Percentiles rank a stretch among this genome's conserved stretches.
These are phyloP conservation scores for Pugionium dolabratum DNA, from an alignment of 345 rosid genomes.

Conservation along the genomic window DNA sequence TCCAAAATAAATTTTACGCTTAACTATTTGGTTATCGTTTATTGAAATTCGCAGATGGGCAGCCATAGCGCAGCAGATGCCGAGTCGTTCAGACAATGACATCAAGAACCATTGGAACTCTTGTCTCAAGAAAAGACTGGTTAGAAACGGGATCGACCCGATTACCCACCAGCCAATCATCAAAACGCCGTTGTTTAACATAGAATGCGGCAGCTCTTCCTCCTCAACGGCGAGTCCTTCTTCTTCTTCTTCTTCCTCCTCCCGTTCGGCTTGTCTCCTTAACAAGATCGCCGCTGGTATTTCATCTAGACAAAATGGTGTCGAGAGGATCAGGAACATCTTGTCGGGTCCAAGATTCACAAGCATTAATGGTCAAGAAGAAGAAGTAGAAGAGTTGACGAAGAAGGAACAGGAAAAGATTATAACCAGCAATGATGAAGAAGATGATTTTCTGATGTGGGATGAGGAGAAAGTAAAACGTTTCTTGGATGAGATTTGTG, in stretches of 20 bases:
- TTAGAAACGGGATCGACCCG: conserved; percentile 32
- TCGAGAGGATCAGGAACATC: conserved; percentile 30
- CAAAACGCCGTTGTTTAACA: neutral
- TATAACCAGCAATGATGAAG: neutral
- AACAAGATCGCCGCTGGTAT: conserved; percentile 26
- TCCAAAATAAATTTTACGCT: too few species aligned
- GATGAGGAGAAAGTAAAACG: conserved; percentile 12
- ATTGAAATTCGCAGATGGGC: conserved; percentile 30
- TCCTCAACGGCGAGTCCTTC: conserved; percentile 2
- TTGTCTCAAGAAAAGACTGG: conserved; percentile 39
- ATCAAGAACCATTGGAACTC: conserved; percentile 43
- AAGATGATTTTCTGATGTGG: conserved; percentile 23
- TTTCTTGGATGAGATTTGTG: conserved; percentile 25
- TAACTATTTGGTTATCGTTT: neutral
- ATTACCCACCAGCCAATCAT: conserved; percentile 24
- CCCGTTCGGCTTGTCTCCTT: conserved; percentile 20
- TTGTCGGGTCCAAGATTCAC: conserved; percentile 15
- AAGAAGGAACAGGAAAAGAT: conserved; percentile 1
- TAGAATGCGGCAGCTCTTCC: conserved; percentile 9
- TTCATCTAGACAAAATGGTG: conserved; percentile 5
- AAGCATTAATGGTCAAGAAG: neutral
- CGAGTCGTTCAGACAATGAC: conserved; percentile 41
- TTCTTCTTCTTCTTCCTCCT: conserved; percentile 2
- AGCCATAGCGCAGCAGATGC: conserved; percentile 33
- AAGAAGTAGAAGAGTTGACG: neutral